These are phyloP conservation scores for Cercospora nicotianae DNA, from an alignment of 2,329 filamentous ascomycete species.

Conservation along the genomic window DNA sequence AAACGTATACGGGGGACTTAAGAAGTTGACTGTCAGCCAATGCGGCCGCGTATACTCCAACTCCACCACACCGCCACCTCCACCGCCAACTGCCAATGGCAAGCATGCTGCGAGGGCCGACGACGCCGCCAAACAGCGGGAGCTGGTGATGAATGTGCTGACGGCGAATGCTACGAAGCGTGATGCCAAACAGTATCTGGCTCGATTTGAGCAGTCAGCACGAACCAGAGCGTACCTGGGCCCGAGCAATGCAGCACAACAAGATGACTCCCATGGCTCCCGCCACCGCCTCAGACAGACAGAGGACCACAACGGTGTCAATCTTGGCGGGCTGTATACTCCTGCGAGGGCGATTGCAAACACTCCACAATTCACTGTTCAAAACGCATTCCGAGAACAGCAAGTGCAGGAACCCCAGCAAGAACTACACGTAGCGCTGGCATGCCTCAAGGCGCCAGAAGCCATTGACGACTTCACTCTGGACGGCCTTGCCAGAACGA, in stretches of 20 bases:
- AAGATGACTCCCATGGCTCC: slow-evolving; percentile 28
- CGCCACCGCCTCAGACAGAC: slow-evolving; percentile 29
- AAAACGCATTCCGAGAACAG: slow-evolving; percentile 43
- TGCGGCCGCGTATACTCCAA: slow-evolving; percentile 21
- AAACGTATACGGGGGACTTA: slow-evolving; percentile 34
- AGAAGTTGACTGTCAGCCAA: slow-evolving; percentile 18
- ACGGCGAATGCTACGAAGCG: slow-evolving; percentile 88
- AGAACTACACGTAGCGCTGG: slow-evolving; percentile 73
- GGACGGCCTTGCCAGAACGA: slow-evolving; percentile 74
- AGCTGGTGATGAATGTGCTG: slow-evolving; percentile 82
- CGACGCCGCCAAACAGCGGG: slow-evolving; percentile 42
- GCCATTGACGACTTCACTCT: slow-evolving; percentile 67
- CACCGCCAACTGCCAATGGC: slow-evolving; percentile 23
- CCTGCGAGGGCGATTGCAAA: slow-evolving; percentile 59
- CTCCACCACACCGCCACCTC: slow-evolving; percentile 8
- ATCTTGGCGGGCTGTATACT: slow-evolving; percentile 62
- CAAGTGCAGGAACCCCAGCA: slow-evolving; percentile 40
- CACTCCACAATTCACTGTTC: slow-evolving; percentile 61
- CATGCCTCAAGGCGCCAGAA: slow-evolving; percentile 78
- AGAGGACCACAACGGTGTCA: slow-evolving; percentile 54
- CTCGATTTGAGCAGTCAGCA: slow-evolving; percentile 67
- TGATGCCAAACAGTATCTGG: slow-evolving; percentile 87
- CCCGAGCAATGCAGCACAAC: slow-evolving; percentile 23
- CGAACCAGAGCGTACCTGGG: slow-evolving; percentile 42
- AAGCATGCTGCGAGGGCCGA: slow-evolving; percentile 28